A percentile compares a stretch with the other conserved stretches of the same genome.
Evolutionary conservation across 805 yeast genomes (phyloP).

Genomic region (Wickerhamiella spandovensis): DNA sequence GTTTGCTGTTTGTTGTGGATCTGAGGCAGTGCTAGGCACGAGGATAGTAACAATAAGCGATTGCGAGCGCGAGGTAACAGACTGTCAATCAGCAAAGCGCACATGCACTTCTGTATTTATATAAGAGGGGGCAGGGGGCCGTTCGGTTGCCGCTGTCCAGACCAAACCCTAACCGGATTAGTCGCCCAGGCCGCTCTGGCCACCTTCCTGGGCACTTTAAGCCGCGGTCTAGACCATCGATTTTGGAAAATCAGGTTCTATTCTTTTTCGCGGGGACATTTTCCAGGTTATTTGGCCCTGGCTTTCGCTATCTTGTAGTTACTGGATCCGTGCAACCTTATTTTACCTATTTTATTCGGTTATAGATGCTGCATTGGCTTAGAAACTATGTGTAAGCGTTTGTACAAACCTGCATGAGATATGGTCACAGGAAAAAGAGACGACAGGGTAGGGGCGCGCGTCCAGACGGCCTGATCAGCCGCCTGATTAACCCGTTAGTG

Average conservation of each 20-base stretch:
- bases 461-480: too few relatives aligned
- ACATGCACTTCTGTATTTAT: slow-evolving; percentile 1
- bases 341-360: neutral
- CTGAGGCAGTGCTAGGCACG: slow-evolving; percentile 7
- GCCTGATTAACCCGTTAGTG: neutral
- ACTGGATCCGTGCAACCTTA: too few relatives aligned
- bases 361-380: neutral
- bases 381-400: neutral
- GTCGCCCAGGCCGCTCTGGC: neutral
- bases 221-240: slow-evolving; percentile 2
- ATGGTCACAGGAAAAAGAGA: too few relatives aligned
- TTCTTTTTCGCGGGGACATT: too few relatives aligned
- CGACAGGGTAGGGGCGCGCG: neutral
- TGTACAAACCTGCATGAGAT: neutral
- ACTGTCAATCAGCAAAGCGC: neutral
- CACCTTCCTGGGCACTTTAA: neutral
- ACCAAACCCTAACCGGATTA: neutral
- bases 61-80: slow-evolving; percentile 3
- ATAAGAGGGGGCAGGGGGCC: neutral
- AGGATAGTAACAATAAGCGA: slow-evolving; percentile 13
- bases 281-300: too few relatives aligned
- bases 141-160: neutral
- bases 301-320: too few relatives aligned
- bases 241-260: too few relatives aligned
- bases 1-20: slow-evolving; percentile 4